Evolutionary conservation across 169 alveolate species (phyloP).

Genomic region (Theileria parva): DNA sequence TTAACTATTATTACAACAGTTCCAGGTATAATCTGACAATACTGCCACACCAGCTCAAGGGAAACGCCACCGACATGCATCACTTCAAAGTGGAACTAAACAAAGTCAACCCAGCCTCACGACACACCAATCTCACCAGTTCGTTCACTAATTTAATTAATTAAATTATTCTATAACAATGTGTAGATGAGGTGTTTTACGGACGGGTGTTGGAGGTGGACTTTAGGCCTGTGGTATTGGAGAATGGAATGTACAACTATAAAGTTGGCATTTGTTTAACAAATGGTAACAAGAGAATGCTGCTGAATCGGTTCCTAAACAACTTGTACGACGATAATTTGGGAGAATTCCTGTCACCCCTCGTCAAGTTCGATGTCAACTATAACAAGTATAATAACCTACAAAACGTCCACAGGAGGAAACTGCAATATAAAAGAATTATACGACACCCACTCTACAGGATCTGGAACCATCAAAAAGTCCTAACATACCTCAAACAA

Average conservation of each 20-base stretch:
- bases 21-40: constrained; percentile 41
- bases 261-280: constrained; percentile 63
- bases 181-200: constrained; percentile 42
- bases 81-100: constrained; percentile 62
- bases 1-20: constrained; percentile 48
- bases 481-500: constrained; percentile 47
- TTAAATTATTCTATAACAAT: background rate
- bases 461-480: constrained; percentile 64
- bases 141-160: background rate
- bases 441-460: constrained; percentile 66
- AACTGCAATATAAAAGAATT: constrained; percentile 54
- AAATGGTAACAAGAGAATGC: constrained; percentile 42
- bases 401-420: constrained; percentile 35
- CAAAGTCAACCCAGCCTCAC: constrained; percentile 38
- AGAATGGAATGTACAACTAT: constrained; percentile 36
- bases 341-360: constrained; percentile 54
- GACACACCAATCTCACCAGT: constrained; percentile 16
- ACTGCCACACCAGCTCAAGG: constrained; percentile 72
- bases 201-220: constrained; percentile 60
- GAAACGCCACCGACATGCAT: constrained; percentile 63
- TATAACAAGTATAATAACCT: constrained; percentile 39
- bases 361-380: constrained; percentile 55
- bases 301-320: constrained; percentile 21
- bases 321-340: constrained; percentile 30
- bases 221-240: constrained; percentile 40